Conservation (phyloP, 345 rosid genomes). For the Gossypium turneri region DNA sequence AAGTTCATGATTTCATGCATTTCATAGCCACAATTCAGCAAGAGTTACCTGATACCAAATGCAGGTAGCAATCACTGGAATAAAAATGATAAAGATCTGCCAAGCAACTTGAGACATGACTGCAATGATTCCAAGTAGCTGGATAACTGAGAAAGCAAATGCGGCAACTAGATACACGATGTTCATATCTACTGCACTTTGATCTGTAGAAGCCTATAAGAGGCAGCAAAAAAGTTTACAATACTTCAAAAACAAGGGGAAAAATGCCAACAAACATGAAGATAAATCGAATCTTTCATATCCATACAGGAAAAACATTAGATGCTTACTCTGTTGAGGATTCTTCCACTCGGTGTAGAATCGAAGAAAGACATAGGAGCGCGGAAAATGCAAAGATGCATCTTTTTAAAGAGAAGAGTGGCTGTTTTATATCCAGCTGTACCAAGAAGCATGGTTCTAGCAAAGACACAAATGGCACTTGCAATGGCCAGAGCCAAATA, state of each 20-base stretch:
- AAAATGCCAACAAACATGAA: neutral
- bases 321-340: constrained; percentile 48
- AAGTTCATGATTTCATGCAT: neutral
- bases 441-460: constrained; percentile 38
- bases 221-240: neutral
- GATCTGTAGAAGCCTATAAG: constrained; percentile 72
- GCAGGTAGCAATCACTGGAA: constrained; percentile 50
- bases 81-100: constrained; percentile 56
- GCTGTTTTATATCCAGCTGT: constrained; percentile 60
- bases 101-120: constrained; percentile 73
- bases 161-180: constrained; percentile 43
- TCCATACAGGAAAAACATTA: neutral
- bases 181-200: constrained; percentile 54
- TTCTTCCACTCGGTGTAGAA: constrained; percentile 66
- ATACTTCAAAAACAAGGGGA: neutral
- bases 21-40: neutral
- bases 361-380: constrained; percentile 87
- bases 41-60: constrained; percentile 56
- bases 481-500: constrained; percentile 50
- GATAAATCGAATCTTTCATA: neutral
- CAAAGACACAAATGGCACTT: constrained; percentile 53
- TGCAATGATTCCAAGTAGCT: constrained; percentile 54
- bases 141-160: constrained; percentile 45
- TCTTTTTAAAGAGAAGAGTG: constrained; percentile 49
- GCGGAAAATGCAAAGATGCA: constrained; percentile 62